phyloP scores from a whole-genome alignment of 306 rosid genomes.

The Vachellia pachyceras region DNA sequence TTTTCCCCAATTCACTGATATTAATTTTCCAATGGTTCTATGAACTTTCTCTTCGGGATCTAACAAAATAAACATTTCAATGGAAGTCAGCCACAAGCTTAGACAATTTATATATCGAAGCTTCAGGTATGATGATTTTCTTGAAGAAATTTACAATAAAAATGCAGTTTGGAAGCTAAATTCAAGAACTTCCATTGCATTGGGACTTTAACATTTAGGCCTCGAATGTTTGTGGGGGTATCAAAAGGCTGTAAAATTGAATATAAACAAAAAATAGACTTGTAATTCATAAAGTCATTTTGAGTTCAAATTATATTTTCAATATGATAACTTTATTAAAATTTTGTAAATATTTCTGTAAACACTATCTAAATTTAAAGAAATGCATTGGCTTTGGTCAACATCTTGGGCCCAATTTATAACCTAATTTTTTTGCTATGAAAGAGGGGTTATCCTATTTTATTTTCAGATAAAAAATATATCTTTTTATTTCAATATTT shows the following conservation, averaged over 20 bases:
- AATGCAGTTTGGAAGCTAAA: conserved; percentile 31
- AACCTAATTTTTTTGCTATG: no score
- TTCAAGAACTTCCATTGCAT: conserved; percentile 29
- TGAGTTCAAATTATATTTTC: no score
- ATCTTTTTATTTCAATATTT: no score
- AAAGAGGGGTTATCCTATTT: no score
- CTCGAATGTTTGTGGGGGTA: conserved; percentile 37
- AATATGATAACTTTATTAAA: no score
- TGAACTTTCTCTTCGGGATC: not conserved
- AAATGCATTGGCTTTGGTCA: no score
- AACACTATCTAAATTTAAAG: no score
- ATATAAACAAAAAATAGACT: not conserved
- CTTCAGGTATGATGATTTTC: not conserved
- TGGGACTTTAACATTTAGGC: conserved; percentile 45
- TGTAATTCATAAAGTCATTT: no score
- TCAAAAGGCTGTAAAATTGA: not conserved
- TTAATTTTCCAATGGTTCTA: no score
- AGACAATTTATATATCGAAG: not conserved
- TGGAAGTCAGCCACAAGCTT: not conserved
- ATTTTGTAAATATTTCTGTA: no score
- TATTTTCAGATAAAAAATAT: no score
- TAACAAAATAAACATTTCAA: not conserved
- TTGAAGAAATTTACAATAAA: not conserved
- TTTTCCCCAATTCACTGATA: not conserved
- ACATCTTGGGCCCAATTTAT: no score